Evolutionary conservation across 2,329 filamentous ascomycete genomes (phyloP), one percentile per base, ranked within the genome.

Genomic region (Periconia macrospinosa): DNA sequence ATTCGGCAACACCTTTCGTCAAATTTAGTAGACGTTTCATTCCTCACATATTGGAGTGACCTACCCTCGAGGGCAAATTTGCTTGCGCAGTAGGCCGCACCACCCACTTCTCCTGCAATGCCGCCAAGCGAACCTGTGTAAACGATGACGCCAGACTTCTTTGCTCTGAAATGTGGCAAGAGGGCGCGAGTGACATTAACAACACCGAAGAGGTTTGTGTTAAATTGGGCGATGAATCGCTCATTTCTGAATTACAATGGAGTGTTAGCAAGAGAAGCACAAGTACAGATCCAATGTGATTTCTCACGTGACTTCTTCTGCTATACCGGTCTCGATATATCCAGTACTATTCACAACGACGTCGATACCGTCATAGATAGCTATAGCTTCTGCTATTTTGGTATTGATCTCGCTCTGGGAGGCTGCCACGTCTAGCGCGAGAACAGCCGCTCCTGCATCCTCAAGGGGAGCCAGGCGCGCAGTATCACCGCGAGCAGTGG

Each of bases 341-440:
- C 61, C 63, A 40, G 63, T 59, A 27, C 57, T 64, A 47, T 64
- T 61, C 1, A 66, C 58, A 10, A 66, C 37, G 7, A 64, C 60
- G 56, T 75, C 74, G 5, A 62, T 50, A 14, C 18, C 17, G 9
- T 68, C 64, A 35, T 54, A 52, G 3, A 60, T 6, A 1, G 72
- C 55, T 17, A 72, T 59, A 9, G 59, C 61, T 35, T 74, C 58
- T 20, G 66, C 69, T 23, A 81, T 70, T 0, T 65, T 67, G 1
- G 61, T 62, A 35, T 73, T 66, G 30, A 83, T 69, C 1, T 67
- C 68, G 0, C 56, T 50, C 15, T 78, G 70, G 1, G 73, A 54
- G 1, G 71, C 65, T 0, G 78, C 81, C 9, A 83, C 75, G 55
- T 84, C 82, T 8, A 84, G 75, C 0, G 74, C 65, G 2, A 80